Evolutionary conservation across 2,329 filamentous ascomycete species (phyloP), one percentile per base, ranked within the genome.

Genomic region (Apiospora marii): DNA sequence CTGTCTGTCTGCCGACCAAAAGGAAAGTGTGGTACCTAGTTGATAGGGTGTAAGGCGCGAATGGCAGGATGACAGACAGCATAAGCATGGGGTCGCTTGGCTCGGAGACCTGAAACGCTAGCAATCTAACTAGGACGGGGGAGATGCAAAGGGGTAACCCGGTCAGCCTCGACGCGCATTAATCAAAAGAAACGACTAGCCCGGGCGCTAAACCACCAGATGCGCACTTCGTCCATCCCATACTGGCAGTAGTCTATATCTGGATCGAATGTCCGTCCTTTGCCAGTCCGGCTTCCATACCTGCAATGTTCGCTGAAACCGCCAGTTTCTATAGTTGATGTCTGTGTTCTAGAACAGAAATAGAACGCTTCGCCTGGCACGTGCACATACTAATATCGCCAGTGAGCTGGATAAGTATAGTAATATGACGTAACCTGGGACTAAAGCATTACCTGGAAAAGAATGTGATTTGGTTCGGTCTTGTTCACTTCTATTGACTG

Each of bases 261-360:
- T 61, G 53, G 53, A 10, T 34, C 16, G 1, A 4, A 37, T 19
- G 53, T 37, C 53, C 53, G 53, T 41, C 16, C 30, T 3, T 22
- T 22, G 1, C 3, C 5, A 22, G 53, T 14, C 53, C 27, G 4
- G 53, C 53, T 30, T 37, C 34, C 14, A 3, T 19, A 22, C 53
- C 53, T 61, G 53, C 30, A 61, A 61, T 58, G 16, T 58, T 58
- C 51, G 16, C 27, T 58, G 51, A 58, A 58, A 58, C 51, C 7
- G 27, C 27, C 51, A 58, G 51, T 27, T 61, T 34, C 30, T 16
- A 61, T 7, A 2, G 16, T 3, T 27, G 16, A 30, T 16, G 30
- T 37, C 30, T 7, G 12, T 61, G 30, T 61, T 61, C 53, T 37
- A 61, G 53, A 61, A 61, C 30, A 22, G 37, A 41, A 41, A 37